A percentile compares a stretch with the other conserved stretches of the same genome.
phyloP scores from a whole-genome alignment of 257 asterid species.

The Plantago major region DNA sequence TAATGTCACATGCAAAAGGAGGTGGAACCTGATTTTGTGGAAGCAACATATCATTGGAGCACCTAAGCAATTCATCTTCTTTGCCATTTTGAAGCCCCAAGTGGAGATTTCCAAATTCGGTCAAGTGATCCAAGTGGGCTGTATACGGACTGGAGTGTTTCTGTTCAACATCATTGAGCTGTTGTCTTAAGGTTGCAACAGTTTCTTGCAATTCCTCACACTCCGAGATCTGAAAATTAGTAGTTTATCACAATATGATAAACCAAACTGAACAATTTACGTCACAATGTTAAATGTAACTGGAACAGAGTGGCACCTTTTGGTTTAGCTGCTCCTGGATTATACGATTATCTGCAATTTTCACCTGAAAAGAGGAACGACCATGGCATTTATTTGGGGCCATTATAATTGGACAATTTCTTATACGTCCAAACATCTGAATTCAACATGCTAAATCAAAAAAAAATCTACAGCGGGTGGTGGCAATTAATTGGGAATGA shows the following conservation, averaged over 20 bases:
- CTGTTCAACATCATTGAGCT: constrained; percentile 52
- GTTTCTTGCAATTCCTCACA: constrained; percentile 73
- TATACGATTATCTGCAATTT: constrained; percentile 85
- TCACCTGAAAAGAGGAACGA: constrained; percentile 57
- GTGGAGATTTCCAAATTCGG: constrained; percentile 35
- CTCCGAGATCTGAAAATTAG: constrained; percentile 52
- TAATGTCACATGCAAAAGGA: constrained; percentile 6
- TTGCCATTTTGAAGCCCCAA: constrained; percentile 34
- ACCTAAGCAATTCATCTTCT: constrained; percentile 33
- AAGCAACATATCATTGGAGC: constrained; percentile 45
- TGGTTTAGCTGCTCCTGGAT: constrained; percentile 92
- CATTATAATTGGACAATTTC: too few relatives aligned
- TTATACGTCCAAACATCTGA: too few relatives aligned
- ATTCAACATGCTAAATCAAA: too few relatives aligned
- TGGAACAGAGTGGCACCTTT: constrained; percentile 51
- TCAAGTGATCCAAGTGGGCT: constrained; percentile 36
- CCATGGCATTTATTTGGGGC: constrained; percentile 6
- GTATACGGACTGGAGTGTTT: constrained; percentile 34
- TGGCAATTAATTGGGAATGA: neutral
- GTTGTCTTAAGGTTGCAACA: constrained; percentile 55
- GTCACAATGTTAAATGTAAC: constrained; percentile 21
- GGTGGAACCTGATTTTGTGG: constrained; percentile 60
- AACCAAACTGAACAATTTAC: constrained; percentile 14
- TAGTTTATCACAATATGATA: constrained; percentile 5
- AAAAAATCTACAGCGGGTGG: too few relatives aligned